A percentile compares a stretch with the other conserved stretches of the same genome.
Evolutionary conservation across 2,329 filamentous ascomycete species (phyloP).

Genomic region (Elsinoe arachidis): DNA sequence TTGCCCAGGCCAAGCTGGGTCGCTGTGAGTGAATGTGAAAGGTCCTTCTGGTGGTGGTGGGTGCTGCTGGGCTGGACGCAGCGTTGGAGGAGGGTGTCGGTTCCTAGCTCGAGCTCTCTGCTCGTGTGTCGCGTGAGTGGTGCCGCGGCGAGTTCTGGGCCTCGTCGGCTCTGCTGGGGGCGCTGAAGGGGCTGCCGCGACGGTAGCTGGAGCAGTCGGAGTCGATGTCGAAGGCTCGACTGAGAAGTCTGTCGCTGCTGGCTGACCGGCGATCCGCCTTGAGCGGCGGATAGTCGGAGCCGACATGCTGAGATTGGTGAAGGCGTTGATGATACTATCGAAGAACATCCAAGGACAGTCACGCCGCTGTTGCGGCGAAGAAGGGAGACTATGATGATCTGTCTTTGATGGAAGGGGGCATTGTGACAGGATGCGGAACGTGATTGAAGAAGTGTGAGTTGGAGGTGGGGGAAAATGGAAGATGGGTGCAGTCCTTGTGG

Average conservation of each 20-base stretch:
- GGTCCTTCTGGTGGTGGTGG: neutral
- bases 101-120: neutral
- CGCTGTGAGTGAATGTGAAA: conserved; percentile 2
- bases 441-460: neutral
- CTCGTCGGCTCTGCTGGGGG: neutral
- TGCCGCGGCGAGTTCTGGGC: neutral
- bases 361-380: neutral
- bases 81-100: neutral
- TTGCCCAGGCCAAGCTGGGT: conserved; percentile 1
- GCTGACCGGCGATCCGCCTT: neutral
- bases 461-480: neutral
- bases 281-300: neutral
- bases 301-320: neutral
- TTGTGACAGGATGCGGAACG: neutral
- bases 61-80: neutral
- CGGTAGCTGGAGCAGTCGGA: neutral
- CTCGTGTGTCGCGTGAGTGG: neutral
- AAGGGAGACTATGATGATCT: no score
- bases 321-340: neutral
- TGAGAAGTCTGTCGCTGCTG: neutral
- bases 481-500: neutral
- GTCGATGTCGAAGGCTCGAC: neutral
- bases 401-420: neutral
- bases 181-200: neutral
- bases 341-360: neutral